Conservation (phyloP, 2,329 filamentous ascomycete genomes). For the Calonectria crousiana region DNA sequence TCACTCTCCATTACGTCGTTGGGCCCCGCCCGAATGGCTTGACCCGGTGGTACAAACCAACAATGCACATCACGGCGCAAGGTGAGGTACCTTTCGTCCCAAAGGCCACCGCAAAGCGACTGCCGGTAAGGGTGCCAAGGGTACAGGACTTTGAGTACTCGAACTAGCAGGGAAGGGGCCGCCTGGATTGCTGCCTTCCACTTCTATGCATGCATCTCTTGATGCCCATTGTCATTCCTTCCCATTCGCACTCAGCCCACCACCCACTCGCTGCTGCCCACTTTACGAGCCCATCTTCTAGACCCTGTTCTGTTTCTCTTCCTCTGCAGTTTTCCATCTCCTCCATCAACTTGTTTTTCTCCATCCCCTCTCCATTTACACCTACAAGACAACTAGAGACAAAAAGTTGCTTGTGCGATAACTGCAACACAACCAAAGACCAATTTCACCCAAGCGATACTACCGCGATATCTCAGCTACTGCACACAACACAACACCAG, state of each 20-base stretch:
- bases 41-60: slow-evolving; percentile 14
- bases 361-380: not conserved
- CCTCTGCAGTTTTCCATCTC: not conserved
- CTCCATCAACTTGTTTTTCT: not conserved
- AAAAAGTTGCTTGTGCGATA: not conserved
- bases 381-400: not conserved
- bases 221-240: slow-evolving; percentile 22
- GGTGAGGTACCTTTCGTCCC: slow-evolving; percentile 1
- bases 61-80: not conserved
- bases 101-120: not conserved
- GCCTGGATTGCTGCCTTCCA: slow-evolving; percentile 28
- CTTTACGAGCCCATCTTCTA: slow-evolving; percentile 4
- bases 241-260: slow-evolving; percentile 23
- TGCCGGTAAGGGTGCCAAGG: slow-evolving; percentile 6
- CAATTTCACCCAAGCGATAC: not conserved
- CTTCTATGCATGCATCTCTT: slow-evolving; percentile 24
- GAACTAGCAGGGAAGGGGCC: slow-evolving; percentile 26
- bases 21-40: slow-evolving; percentile 14
- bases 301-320: slow-evolving; percentile 2
- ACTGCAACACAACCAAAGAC: not conserved
- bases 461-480: not conserved
- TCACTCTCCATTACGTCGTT: slow-evolving; percentile 44
- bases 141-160: slow-evolving; percentile 1
- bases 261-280: slow-evolving; percentile 14
- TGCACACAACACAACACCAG: not conserved